phyloP scores from a whole-genome alignment of 768 basidiomycete genomes.

The Podaxis sp. region DNA sequence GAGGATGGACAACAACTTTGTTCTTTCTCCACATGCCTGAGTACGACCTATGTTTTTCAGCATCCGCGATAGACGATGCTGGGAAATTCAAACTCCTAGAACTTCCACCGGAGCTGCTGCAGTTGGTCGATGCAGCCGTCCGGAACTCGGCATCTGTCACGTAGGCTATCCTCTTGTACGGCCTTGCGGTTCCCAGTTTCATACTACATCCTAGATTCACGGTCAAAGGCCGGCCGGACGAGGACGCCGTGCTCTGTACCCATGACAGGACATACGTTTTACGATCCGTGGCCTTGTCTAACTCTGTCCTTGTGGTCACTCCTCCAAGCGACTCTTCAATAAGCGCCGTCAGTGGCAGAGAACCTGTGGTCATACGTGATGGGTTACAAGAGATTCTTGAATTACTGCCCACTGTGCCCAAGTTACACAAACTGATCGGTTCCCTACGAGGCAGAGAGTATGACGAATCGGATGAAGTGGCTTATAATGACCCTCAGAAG shows the following conservation, averaged over 20 bases:
- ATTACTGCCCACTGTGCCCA: slow-evolving; percentile 73
- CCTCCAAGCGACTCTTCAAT: slow-evolving; percentile 31
- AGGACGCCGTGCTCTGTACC: slow-evolving; percentile 92
- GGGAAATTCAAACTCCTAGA: slow-evolving; percentile 71
- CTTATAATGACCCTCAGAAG: slow-evolving; percentile 34
- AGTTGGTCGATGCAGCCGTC: slow-evolving; percentile 54
- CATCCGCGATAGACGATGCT: slow-evolving; percentile 41
- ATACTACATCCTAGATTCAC: slow-evolving; percentile 45
- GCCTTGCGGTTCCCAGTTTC: slow-evolving; percentile 1
- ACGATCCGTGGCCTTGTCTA: slow-evolving; percentile 86
- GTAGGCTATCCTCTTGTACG: slow-evolving; percentile 9
- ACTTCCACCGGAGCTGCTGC: slow-evolving; percentile 66
- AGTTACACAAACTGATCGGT: slow-evolving; percentile 59
- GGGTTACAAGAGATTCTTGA: slow-evolving; percentile 85
- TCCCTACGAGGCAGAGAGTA: slow-evolving; percentile 69
- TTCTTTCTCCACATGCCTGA: slow-evolving; percentile 36
- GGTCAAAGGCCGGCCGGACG: slow-evolving; percentile 78
- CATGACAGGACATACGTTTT: slow-evolving; percentile 74
- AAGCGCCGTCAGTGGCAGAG: slow-evolving; percentile 25
- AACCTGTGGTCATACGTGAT: slow-evolving; percentile 69
- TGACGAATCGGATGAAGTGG: slow-evolving; percentile 71
- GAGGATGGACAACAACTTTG: slow-evolving; percentile 1
- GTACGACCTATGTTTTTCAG: slow-evolving; percentile 52
- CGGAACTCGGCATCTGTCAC: slow-evolving; percentile 26
- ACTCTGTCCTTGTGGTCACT: slow-evolving; percentile 77